Conservation (phyloP, 139 green algal species). For the Chlamydomonas sp. region DNA sequence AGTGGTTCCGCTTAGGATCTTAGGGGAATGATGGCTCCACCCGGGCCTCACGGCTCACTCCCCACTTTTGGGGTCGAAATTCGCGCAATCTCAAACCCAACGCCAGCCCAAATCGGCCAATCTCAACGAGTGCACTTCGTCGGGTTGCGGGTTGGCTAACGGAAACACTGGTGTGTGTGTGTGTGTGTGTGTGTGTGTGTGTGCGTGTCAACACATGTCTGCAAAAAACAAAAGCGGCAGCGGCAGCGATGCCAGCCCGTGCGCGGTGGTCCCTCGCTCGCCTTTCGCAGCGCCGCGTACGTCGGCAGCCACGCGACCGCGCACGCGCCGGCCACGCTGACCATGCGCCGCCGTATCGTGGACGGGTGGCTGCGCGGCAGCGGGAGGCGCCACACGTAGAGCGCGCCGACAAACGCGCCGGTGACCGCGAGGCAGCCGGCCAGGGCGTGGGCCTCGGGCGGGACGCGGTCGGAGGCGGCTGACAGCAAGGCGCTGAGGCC, state of each 20-base stretch:
- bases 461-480: background rate
- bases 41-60: too few species aligned
- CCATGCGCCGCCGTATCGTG: conserved; percentile 31
- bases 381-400: conserved; percentile 25
- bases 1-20: too few species aligned
- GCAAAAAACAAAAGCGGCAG: too few species aligned
- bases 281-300: background rate
- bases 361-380: conserved; percentile 29
- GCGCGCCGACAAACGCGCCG: conserved; percentile 30
- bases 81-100: too few species aligned
- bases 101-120: too few species aligned
- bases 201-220: background rate
- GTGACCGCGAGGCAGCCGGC: conserved; percentile 25
- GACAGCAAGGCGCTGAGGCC: background rate
- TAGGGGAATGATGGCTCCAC: too few species aligned
- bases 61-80: too few species aligned
- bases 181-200: background rate
- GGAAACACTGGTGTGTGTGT: background rate
- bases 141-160: too few species aligned
- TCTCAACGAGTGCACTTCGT: too few species aligned
- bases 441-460: background rate
- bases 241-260: too few species aligned
- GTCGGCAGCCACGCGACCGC: conserved; percentile 7
- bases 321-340: background rate
- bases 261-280: too few species aligned